These are phyloP conservation scores for Cladosporium cucumerinum DNA, from an alignment of 2,329 filamentous ascomycete genomes.

Conservation along the genomic window DNA sequence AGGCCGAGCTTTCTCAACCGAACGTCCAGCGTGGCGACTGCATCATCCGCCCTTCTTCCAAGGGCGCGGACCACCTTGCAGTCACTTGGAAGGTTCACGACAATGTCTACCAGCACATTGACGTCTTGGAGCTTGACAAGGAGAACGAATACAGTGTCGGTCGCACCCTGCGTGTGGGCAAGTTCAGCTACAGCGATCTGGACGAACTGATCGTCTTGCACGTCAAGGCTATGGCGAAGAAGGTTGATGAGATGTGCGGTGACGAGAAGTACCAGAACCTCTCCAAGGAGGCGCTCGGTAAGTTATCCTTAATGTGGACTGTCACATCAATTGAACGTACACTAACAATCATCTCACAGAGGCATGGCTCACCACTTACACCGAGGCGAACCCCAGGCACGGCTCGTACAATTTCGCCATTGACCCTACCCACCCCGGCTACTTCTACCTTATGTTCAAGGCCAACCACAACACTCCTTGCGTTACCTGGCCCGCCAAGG, in stretches of 20 bases:
- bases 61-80: slow-evolving; percentile 90
- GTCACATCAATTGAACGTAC: neutral
- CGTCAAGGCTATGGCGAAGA: slow-evolving; percentile 95
- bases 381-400: slow-evolving; percentile 75
- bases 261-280: slow-evolving; percentile 83
- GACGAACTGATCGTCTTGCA: slow-evolving; percentile 97
- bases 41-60: slow-evolving; percentile 91
- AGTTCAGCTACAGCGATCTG: slow-evolving; percentile 90
- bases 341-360: slow-evolving; percentile 52
- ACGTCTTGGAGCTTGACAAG: slow-evolving; percentile 94
- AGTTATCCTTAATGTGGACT: neutral
- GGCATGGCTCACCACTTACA: slow-evolving; percentile 93
- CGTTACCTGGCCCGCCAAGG: slow-evolving; percentile 78
- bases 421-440: slow-evolving; percentile 85
- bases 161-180: slow-evolving; percentile 78
- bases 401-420: slow-evolving; percentile 82
- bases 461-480: slow-evolving; percentile 71
- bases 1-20: slow-evolving; percentile 87
- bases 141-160: slow-evolving; percentile 95
- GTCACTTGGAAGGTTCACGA: slow-evolving; percentile 98
- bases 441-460: slow-evolving; percentile 97
- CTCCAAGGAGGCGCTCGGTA: slow-evolving; percentile 50
- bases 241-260: slow-evolving; percentile 92
- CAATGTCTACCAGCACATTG: slow-evolving; percentile 94
- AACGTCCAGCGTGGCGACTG: slow-evolving; percentile 69